phyloP scores from a whole-genome alignment of 805 yeast genomes.

The Kazachstania taianensis region DNA sequence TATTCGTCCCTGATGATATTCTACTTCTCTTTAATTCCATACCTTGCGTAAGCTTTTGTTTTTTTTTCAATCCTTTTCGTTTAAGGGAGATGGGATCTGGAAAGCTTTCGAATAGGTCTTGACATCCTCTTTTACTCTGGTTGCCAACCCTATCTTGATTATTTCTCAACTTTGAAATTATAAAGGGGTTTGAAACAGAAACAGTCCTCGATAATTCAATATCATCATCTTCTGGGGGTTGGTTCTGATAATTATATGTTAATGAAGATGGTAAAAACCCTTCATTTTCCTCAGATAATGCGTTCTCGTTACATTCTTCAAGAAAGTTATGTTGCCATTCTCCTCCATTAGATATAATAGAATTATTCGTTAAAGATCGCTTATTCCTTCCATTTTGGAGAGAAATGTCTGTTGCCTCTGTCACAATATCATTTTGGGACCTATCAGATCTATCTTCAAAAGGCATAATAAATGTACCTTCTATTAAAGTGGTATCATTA shows the following conservation, averaged over 20 bases:
- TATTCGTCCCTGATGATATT: too few relatives aligned
- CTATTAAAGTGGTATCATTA: neutral
- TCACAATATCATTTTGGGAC: neutral
- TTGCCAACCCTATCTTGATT: neutral
- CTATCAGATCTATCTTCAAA: neutral
- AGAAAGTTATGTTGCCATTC: slow-evolving; percentile 9
- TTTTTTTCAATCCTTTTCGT: too few relatives aligned
- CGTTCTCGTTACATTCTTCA: neutral
- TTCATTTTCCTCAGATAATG: neutral
- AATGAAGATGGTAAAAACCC: slow-evolving; percentile 9
- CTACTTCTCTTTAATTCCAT: too few relatives aligned
- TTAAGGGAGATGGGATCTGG: too few relatives aligned
- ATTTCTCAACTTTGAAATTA: slow-evolving; percentile 9
- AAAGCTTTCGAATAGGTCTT: too few relatives aligned
- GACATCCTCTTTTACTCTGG: neutral
- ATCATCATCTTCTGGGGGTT: slow-evolving; percentile 11
- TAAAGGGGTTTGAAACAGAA: slow-evolving; percentile 19
- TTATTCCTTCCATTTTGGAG: neutral
- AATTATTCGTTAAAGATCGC: slow-evolving; percentile 6
- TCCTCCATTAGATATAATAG: slow-evolving; percentile 11
- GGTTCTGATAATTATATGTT: slow-evolving; percentile 7
- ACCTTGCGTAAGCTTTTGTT: too few relatives aligned
- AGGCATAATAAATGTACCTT: neutral
- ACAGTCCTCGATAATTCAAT: slow-evolving; percentile 11
- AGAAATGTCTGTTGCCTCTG: neutral